Evolutionary conservation across 148 eudicot genomes (phyloP).

Genomic region (Rhododendron molle): DNA sequence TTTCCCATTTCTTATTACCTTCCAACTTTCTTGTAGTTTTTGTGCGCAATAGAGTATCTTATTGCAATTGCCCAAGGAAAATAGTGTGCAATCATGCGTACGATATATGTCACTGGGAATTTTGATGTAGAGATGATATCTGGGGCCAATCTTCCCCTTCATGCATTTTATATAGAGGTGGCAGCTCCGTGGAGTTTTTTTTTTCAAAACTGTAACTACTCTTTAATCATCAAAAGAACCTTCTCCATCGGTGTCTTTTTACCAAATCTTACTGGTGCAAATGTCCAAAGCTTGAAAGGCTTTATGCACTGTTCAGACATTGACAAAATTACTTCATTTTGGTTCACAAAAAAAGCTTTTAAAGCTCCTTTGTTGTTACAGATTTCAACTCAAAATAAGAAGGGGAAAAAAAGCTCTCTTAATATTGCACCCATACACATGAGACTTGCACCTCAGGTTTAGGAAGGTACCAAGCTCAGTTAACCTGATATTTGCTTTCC

Average conservation of each 20-base stretch:
- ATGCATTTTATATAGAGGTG: background rate
- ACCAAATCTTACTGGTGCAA: background rate
- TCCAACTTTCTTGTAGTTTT: background rate
- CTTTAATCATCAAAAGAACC: background rate
- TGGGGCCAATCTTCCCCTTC: background rate
- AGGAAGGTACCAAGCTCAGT: background rate
- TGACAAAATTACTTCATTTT: background rate
- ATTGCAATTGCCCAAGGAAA: background rate
- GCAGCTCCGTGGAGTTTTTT: background rate
- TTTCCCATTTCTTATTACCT: background rate
- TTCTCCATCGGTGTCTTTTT: background rate
- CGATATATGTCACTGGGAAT: background rate
- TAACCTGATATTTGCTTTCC: background rate
- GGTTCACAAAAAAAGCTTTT: background rate
- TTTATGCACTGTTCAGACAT: background rate
- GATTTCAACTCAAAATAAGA: background rate
- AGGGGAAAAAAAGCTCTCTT: background rate
- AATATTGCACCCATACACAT: background rate
- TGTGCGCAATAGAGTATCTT: background rate
- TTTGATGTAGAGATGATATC: background rate
- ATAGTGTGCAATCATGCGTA: background rate
- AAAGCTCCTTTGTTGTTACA: background rate
- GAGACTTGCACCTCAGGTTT: background rate
- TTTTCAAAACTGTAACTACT: background rate
- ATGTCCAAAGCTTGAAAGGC: background rate